Conservation (phyloP, 352 stramenopile species). For the Pythium aquatile region DNA sequence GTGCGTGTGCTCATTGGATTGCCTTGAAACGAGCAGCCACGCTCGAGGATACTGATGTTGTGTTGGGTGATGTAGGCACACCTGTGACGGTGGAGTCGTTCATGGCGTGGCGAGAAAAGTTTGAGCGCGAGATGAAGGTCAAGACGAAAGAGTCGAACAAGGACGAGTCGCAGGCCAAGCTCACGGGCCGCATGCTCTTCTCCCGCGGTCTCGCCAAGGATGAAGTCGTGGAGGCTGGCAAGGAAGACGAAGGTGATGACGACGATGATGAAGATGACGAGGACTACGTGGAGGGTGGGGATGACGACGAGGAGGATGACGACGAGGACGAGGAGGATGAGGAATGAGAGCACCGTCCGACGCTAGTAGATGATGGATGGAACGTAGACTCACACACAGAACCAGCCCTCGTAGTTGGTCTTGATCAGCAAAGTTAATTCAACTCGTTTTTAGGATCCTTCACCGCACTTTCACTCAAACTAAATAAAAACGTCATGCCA, state of each 20-base stretch:
- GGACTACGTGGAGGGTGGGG: conserved; percentile 42
- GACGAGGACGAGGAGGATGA: conserved; percentile 34
- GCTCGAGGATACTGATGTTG: background rate
- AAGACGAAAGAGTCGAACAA: conserved; percentile 53
- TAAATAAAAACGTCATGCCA: background rate
- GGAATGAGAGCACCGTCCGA: conserved; percentile 6
- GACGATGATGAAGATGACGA: conserved; percentile 42
- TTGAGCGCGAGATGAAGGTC: conserved; percentile 62
- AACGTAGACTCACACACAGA: conserved; percentile 22
- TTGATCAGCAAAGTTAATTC: conserved; percentile 6
- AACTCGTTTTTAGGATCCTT: conserved; percentile 17
- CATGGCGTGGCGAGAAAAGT: conserved; percentile 64
- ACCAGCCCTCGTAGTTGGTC: conserved; percentile 22
- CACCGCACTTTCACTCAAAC: background rate
- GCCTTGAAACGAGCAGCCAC: background rate
- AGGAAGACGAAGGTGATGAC: conserved; percentile 52
- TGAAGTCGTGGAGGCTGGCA: conserved; percentile 38
- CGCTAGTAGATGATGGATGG: background rate
- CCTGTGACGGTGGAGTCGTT: conserved; percentile 83
- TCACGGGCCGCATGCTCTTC: conserved; percentile 79
- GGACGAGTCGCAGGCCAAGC: conserved; percentile 68
- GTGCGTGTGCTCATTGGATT: conserved; percentile 4
- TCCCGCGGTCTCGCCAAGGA: conserved; percentile 72
- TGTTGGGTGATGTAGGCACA: conserved; percentile 36
- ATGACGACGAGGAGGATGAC: conserved; percentile 39